Conservation (phyloP, 2,329 filamentous ascomycete species). For the Rugonectria rugulosa region DNA sequence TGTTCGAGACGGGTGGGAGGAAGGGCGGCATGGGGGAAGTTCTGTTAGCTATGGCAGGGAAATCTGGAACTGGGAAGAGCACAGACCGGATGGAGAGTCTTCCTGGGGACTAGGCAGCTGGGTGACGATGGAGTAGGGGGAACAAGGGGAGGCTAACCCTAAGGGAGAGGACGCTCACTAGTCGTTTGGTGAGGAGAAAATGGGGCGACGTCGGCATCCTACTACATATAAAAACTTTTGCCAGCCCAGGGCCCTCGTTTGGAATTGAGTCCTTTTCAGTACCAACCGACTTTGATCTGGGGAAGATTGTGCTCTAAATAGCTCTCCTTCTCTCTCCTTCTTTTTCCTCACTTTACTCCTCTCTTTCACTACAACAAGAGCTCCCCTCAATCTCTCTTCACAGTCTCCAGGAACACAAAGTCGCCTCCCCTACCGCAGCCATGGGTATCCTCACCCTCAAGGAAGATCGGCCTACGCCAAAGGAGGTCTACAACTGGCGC, state of each 20-base stretch:
- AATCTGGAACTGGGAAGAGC: slow-evolving; percentile 8
- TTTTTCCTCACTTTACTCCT: neutral
- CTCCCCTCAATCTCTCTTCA: no score
- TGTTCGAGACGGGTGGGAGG: slow-evolving; percentile 12
- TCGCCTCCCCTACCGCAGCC: slow-evolving; percentile 14
- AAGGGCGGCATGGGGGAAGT: neutral
- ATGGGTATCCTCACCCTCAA: slow-evolving; percentile 60
- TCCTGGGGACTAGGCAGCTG: neutral
- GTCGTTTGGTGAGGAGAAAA: slow-evolving; percentile 9
- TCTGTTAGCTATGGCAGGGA: neutral
- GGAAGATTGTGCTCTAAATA: no score
- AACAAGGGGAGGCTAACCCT: neutral
- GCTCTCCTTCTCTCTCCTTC: no score
- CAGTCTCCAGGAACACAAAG: no score
- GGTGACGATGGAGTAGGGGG: no score
- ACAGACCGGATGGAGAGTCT: slow-evolving; percentile 12
- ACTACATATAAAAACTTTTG: slow-evolving; percentile 22
- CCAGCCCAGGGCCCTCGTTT: slow-evolving; percentile 7
- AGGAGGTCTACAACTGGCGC: slow-evolving; percentile 67
- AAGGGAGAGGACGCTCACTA: neutral
- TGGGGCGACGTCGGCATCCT: slow-evolving; percentile 8
- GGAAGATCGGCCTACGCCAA: slow-evolving; percentile 65
- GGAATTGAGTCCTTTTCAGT: no score
- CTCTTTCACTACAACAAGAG: neutral
- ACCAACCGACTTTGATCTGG: no score